Evolutionary conservation across 1,139 yeast genomes (phyloP).

Genomic region (Taphrina populina): DNA sequence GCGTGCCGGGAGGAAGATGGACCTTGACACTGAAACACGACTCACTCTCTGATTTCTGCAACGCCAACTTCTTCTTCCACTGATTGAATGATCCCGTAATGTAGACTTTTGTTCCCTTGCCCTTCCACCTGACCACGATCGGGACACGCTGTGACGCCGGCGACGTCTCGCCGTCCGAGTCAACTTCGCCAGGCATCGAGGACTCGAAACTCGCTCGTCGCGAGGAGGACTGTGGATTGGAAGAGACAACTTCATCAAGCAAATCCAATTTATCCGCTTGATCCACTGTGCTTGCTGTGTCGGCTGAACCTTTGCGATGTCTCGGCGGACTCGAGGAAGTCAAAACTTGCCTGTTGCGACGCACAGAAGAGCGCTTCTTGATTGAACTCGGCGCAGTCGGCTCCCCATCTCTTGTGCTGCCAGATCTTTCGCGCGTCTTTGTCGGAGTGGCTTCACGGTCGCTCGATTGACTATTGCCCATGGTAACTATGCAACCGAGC

Average conservation of each 20-base stretch:
- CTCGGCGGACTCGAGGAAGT: conserved; percentile 27
- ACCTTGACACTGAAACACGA: conserved; percentile 54
- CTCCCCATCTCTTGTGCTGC: conserved; percentile 15
- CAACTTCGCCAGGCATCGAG: neutral
- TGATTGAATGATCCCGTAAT: conserved; percentile 27
- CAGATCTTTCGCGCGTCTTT: conserved; percentile 8
- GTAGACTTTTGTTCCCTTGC: conserved; percentile 15
- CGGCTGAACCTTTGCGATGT: conserved; percentile 20
- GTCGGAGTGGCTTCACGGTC: neutral
- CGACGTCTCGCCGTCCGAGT: neutral
- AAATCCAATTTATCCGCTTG: conserved; percentile 9
- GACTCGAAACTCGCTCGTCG: conserved; percentile 19
- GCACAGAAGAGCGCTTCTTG: conserved; percentile 22
- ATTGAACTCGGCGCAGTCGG: conserved; percentile 19
- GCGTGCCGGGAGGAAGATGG: conserved; percentile 78
- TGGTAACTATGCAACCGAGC: neutral
- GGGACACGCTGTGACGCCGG: neutral
- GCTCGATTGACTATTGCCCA: conserved; percentile 19
- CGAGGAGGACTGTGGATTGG: conserved; percentile 6
- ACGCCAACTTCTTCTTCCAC: conserved; percentile 27
- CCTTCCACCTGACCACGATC: conserved; percentile 16
- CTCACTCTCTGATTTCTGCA: conserved; percentile 6
- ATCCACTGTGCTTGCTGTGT: conserved; percentile 17
- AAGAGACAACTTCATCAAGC: conserved; percentile 16
- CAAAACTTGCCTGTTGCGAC: conserved; percentile 13